phyloP scores from a whole-genome alignment of 352 stramenopile species.

The Pilasporangium apinafurcum region DNA sequence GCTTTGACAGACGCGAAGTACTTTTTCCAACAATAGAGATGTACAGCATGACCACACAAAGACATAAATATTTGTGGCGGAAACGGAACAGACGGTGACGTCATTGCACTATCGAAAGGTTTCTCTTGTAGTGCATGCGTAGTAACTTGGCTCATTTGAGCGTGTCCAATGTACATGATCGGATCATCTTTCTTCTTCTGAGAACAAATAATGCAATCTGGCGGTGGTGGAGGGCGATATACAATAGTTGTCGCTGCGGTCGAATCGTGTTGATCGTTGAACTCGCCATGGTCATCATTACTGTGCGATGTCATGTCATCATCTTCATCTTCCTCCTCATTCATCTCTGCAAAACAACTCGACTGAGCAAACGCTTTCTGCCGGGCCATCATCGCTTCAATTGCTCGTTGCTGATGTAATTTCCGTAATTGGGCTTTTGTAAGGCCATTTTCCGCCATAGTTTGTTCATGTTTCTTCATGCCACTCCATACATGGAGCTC shows the following conservation, averaged over 20 bases:
- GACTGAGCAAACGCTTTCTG: conserved; percentile 76
- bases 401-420: conserved; percentile 72
- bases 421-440: conserved; percentile 74
- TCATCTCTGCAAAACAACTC: conserved; percentile 60
- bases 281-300: conserved; percentile 7
- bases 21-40: conserved; percentile 83
- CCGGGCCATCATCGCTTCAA: conserved; percentile 78
- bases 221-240: conserved; percentile 53
- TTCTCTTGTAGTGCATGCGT: conserved; percentile 39
- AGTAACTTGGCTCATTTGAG: conserved; percentile 64
- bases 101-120: conserved; percentile 20
- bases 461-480: conserved; percentile 55
- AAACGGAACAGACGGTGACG: conserved; percentile 26
- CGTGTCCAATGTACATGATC: conserved; percentile 83
- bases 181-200: conserved; percentile 79
- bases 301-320: conserved; percentile 15
- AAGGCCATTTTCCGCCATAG: conserved; percentile 41
- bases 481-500: conserved; percentile 58
- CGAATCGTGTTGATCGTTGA: not conserved
- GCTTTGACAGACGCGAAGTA: conserved; percentile 86
- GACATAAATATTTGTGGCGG: conserved; percentile 67
- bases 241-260: conserved; percentile 30
- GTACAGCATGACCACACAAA: conserved; percentile 87
- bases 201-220: conserved; percentile 82
- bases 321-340: conserved; percentile 56